Percentiles rank a stretch among this genome's conserved stretches.
phyloP scores from a whole-genome alignment of 495 filamentous ascomycete species.

The Aspergillus haitiensis region DNA sequence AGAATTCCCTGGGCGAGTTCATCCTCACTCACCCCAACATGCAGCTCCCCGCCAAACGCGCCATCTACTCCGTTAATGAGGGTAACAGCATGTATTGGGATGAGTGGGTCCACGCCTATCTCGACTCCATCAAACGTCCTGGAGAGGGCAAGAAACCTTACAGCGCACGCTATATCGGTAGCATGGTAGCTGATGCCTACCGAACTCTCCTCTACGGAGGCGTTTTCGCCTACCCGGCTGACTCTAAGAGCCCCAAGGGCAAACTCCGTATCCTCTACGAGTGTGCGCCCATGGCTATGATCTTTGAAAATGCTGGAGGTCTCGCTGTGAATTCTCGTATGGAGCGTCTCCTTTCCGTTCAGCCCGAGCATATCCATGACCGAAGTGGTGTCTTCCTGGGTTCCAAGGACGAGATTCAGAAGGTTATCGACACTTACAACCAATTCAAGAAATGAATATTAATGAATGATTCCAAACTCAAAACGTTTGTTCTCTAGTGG shows the following conservation, averaged over 20 bases:
- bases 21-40: constrained; percentile 97
- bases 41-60: constrained; percentile 72
- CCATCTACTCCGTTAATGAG: constrained; percentile 98
- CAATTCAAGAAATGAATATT: constrained; percentile 39
- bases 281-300: constrained; percentile 98
- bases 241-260: constrained; percentile 97
- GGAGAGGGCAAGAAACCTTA: constrained; percentile 81
- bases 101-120: constrained; percentile 81
- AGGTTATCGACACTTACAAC: constrained; percentile 71
- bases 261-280: constrained; percentile 98
- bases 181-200: constrained; percentile 98
- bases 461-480: constrained; percentile 13
- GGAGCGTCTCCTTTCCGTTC: constrained; percentile 83
- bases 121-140: constrained; percentile 81
- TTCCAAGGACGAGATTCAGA: constrained; percentile 91
- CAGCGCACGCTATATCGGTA: constrained; percentile 90
- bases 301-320: constrained; percentile 97
- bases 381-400: constrained; percentile 94
- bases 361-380: constrained; percentile 94
- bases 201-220: constrained; percentile 93
- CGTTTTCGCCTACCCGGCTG: constrained; percentile 94
- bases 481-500: not conserved
- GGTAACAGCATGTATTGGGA: constrained; percentile 97
- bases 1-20: constrained; percentile 95
- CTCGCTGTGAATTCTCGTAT: constrained; percentile 87